These are phyloP conservation scores for Colletotrichum lentis DNA, from an alignment of 2,329 filamentous ascomycete species.

Conservation along the genomic window DNA sequence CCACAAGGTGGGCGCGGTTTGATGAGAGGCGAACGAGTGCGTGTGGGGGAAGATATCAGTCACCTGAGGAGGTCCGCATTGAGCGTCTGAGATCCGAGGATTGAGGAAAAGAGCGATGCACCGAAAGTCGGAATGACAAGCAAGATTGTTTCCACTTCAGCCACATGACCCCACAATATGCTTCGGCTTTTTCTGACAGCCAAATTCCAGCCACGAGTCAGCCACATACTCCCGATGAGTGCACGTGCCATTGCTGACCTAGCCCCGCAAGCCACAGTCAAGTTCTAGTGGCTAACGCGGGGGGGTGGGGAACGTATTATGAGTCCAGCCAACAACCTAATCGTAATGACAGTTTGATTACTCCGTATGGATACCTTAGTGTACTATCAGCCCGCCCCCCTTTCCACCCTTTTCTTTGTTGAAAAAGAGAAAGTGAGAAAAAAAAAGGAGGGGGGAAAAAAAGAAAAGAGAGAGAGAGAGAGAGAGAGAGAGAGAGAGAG, in stretches of 20 bases:
- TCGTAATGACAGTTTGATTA: conserved; percentile 11
- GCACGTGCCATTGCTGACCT: conserved; percentile 15
- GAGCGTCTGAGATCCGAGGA: neutral
- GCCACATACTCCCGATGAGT: neutral
- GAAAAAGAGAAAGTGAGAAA: too few species aligned
- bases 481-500: too few species aligned
- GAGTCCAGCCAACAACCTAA: neutral
- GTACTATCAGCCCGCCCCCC: too few species aligned
- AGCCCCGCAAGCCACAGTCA: neutral
- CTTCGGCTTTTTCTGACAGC: neutral
- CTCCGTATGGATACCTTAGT: too few species aligned
- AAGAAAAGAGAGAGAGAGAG: too few species aligned
- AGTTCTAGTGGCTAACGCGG: neutral
- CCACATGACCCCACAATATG: neutral
- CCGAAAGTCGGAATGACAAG: neutral
- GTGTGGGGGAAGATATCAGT: conserved; percentile 8
- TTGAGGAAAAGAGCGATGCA: neutral
- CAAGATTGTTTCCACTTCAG: neutral
- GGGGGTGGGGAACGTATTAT: too few species aligned
- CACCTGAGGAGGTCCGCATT: neutral
- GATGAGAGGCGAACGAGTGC: neutral
- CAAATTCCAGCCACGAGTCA: neutral
- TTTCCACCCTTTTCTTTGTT: neutral
- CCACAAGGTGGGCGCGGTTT: conserved; percentile 22
- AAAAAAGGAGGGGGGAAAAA: too few species aligned